A percentile compares a stretch with the other conserved stretches of the same genome.
phyloP scores from a whole-genome alignment of 129 eudicot species.

The Oenanthe sinensis region DNA sequence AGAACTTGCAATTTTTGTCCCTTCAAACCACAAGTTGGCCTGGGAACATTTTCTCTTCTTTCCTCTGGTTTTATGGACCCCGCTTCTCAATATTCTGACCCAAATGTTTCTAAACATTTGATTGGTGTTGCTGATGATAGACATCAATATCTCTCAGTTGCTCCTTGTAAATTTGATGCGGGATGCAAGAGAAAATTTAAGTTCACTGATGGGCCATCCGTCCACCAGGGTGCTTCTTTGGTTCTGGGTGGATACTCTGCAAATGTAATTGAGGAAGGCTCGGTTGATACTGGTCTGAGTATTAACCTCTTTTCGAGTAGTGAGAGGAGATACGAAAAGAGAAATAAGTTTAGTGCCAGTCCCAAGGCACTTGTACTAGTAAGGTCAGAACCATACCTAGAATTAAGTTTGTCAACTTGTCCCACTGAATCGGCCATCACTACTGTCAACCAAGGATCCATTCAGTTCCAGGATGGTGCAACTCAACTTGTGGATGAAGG shows the following conservation, averaged over 20 bases:
- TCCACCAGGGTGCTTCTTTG: conserved; percentile 31
- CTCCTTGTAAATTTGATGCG: conserved; percentile 15
- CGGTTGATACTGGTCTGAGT: conserved; percentile 32
- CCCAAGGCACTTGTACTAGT: not conserved
- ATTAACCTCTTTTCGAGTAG: conserved; percentile 18
- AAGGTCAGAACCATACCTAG: conserved; percentile 52
- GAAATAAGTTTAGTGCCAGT: conserved; percentile 1
- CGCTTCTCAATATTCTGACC: conserved; percentile 19
- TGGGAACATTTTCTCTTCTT: not conserved
- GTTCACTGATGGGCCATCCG: conserved; percentile 14
- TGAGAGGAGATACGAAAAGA: conserved; percentile 11
- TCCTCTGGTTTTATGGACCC: conserved; percentile 34
- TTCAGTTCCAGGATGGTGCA: conserved; percentile 13
- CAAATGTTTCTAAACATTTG: conserved; percentile 14
- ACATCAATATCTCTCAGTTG: conserved; percentile 7
- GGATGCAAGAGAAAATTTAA: conserved; percentile 38
- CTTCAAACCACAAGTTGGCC: conserved; percentile 4
- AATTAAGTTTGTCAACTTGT: conserved; percentile 57
- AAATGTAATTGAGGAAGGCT: conserved; percentile 44
- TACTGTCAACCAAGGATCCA: conserved; percentile 24
- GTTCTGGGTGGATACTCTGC: conserved; percentile 42
- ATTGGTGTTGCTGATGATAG: conserved; percentile 18
- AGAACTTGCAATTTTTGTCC: not conserved
- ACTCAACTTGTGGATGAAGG: conserved; percentile 60
- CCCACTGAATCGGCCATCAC: conserved; percentile 40